A percentile compares a stretch with the other conserved stretches of the same genome.
Evolutionary conservation across 78 protist genomes (phyloP).

Genomic region (Dictyostelium brefeldianum): DNA sequence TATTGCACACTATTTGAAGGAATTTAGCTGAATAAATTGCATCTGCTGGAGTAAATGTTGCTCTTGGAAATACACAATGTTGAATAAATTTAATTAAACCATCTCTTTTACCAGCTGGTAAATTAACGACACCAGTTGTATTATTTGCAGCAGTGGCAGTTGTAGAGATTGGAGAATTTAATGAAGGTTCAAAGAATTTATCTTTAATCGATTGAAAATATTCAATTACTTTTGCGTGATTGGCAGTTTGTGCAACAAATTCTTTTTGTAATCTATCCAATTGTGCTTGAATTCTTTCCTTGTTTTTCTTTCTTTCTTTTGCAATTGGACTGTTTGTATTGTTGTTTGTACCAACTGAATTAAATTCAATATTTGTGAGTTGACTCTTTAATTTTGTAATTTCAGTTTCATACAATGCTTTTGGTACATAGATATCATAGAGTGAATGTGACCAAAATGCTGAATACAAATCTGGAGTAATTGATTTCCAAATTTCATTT

Average conservation of each 20-base stretch:
- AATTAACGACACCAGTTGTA: background rate
- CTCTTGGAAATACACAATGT: slow-evolving; percentile 77
- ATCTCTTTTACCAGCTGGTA: background rate
- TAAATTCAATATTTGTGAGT: background rate
- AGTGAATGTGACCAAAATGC: slow-evolving; percentile 69
- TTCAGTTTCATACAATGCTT: slow-evolving; percentile 35
- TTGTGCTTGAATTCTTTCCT: background rate
- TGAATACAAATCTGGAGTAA: slow-evolving; percentile 44
- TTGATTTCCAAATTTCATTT: background rate
- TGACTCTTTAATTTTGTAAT: slow-evolving; percentile 8
- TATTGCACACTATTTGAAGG: slow-evolving; percentile 17
- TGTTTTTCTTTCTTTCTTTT: slow-evolving; percentile 34
- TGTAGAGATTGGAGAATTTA: background rate
- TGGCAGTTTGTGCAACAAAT: slow-evolving; percentile 1
- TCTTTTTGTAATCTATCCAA: slow-evolving; percentile 36
- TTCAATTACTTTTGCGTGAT: slow-evolving; percentile 47
- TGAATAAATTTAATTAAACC: slow-evolving; percentile 49
- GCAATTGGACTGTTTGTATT: background rate
- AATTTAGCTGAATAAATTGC: slow-evolving; percentile 76
- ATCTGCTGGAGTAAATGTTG: slow-evolving; percentile 66
- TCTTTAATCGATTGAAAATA: slow-evolving; percentile 21
- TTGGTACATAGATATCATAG: slow-evolving; percentile 74
- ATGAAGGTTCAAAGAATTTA: slow-evolving; percentile 4
- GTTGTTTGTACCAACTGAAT: background rate
- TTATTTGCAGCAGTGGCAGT: background rate